Percentiles rank a stretch among this genome's conserved stretches.
These are phyloP conservation scores for Chamaecyparis obtusa DNA, from an alignment of 75 land plant species.

Conservation along the genomic window DNA sequence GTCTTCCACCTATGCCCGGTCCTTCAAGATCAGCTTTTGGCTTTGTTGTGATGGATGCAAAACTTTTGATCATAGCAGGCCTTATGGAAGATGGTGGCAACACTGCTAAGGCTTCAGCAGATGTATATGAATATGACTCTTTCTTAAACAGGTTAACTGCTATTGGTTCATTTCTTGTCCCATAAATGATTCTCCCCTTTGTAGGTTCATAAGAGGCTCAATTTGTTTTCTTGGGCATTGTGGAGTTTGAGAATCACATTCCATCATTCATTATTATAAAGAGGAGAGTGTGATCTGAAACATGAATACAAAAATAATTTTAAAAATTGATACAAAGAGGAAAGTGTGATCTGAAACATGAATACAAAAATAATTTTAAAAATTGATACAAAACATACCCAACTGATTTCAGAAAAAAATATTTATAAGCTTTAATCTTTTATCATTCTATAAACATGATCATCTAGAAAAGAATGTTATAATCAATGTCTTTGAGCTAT, in stretches of 20 bases:
- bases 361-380: too few species aligned
- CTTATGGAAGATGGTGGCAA: not conserved
- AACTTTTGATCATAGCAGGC: slow-evolving; percentile 10
- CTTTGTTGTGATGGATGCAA: not conserved
- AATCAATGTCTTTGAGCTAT: not conserved
- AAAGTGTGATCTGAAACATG: too few species aligned
- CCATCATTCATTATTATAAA: too few species aligned
- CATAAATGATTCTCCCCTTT: not conserved
- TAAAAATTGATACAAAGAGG: too few species aligned
- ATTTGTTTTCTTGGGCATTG: not conserved
- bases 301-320: too few species aligned
- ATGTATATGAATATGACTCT: slow-evolving; percentile 12
- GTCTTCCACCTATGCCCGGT: slow-evolving; percentile 18
- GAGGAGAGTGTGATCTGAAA: too few species aligned
- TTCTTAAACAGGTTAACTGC: slow-evolving; percentile 3
- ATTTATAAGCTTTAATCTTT: not conserved
- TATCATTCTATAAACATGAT: not conserved
- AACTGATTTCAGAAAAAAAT: too few species aligned
- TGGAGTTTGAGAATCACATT: too few species aligned
- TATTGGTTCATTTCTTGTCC: not conserved
- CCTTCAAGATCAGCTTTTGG: slow-evolving; percentile 8
- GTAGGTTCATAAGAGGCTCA: too few species aligned
- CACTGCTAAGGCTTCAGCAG: slow-evolving; percentile 2
- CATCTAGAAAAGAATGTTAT: not conserved
- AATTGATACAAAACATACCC: too few species aligned